These are phyloP conservation scores for Vinca minor DNA, from an alignment of 257 asterid species.

Conservation along the genomic window DNA sequence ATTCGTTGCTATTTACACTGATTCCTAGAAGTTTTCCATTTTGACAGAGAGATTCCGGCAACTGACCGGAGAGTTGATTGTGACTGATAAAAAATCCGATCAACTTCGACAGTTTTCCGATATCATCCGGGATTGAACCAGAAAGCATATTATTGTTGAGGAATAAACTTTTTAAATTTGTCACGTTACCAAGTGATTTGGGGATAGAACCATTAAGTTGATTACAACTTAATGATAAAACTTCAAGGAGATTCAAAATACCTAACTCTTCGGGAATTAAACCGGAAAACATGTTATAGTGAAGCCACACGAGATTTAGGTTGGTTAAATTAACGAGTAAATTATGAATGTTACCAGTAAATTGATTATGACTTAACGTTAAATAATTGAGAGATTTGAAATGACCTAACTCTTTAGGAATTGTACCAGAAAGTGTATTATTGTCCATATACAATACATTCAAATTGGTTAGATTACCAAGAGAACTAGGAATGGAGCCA, in stretches of 20 bases:
- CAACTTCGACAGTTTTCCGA: conserved; percentile 7
- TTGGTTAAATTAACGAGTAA: no score
- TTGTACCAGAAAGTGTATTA: background rate
- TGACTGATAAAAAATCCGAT: background rate
- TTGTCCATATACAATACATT: no score
- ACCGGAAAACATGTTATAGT: conserved; percentile 31
- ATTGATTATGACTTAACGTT: no score
- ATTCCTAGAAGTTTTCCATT: conserved; percentile 16
- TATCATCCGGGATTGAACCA: conserved; percentile 4
- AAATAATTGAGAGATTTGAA: no score
- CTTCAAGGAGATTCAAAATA: background rate
- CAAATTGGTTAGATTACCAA: background rate
- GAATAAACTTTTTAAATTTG: no score
- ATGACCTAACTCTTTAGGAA: background rate
- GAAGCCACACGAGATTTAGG: conserved; percentile 17
- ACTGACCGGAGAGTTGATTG: conserved; percentile 20
- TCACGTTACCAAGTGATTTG: background rate
- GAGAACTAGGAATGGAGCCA: conserved; percentile 3
- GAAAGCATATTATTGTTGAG: no score
- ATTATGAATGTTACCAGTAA: no score
- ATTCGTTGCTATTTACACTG: conserved; percentile 16
- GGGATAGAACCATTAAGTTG: conserved; percentile 8
- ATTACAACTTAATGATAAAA: background rate
- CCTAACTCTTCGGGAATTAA: conserved; percentile 14
- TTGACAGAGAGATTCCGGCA: conserved; percentile 24